These are phyloP conservation scores for Priceomyces fermenticarens DNA, from an alignment of 805 yeast genomes.

Conservation along the genomic window DNA sequence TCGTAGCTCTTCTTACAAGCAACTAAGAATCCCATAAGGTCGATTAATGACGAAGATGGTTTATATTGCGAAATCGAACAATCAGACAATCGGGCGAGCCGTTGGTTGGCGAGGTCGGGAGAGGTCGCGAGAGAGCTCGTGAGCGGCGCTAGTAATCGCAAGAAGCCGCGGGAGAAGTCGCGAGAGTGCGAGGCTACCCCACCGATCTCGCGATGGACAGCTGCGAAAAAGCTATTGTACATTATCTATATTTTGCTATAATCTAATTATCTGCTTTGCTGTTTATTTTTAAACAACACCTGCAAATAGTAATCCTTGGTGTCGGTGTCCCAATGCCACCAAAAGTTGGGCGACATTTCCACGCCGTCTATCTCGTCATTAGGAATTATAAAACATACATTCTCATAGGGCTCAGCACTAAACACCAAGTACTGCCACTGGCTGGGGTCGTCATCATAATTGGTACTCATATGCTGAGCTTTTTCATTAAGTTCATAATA, in stretches of 20 bases:
- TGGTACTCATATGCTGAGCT: conserved; percentile 37
- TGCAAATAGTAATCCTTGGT: conserved; percentile 69
- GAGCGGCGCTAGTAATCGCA: too few relatives aligned
- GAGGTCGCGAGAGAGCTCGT: too few relatives aligned
- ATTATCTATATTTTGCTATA: too few relatives aligned
- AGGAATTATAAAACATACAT: conserved; percentile 73
- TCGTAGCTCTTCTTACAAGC: conserved; percentile 31
- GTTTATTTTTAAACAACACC: conserved; percentile 56
- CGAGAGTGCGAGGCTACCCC: too few relatives aligned
- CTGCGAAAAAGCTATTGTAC: too few relatives aligned
- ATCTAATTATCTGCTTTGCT: too few relatives aligned
- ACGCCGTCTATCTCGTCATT: conserved; percentile 42
- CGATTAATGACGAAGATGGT: neutral
- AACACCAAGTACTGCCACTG: conserved; percentile 65
- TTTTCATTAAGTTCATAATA: conserved; percentile 56
- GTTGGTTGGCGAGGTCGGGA: too few relatives aligned
- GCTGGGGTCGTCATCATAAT: conserved; percentile 16
- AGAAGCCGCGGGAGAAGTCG: too few relatives aligned
- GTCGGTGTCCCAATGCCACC: conserved; percentile 77
- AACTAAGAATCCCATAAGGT: conserved; percentile 7
- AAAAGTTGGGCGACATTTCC: conserved; percentile 36
- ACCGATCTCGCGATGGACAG: too few relatives aligned
- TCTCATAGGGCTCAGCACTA: conserved; percentile 90
- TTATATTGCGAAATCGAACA: neutral
- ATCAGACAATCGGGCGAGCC: too few relatives aligned